phyloP scores from a whole-genome alignment of 768 basidiomycete species.

The Amylocystis lapponica region DNA sequence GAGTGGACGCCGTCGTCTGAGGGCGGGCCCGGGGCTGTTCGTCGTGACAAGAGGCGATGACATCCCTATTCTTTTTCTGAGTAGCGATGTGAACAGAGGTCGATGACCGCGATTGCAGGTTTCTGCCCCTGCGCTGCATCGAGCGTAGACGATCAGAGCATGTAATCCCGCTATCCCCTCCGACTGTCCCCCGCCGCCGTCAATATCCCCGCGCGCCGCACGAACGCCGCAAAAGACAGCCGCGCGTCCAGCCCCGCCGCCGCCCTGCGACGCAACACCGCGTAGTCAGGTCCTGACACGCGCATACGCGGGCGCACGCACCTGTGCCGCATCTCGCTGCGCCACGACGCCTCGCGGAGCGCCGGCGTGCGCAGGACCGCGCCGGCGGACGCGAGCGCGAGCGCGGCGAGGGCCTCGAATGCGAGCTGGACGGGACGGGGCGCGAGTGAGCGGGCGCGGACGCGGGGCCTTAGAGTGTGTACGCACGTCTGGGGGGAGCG shows the following conservation, averaged over 20 bases:
- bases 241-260: constrained; percentile 19
- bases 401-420: constrained; percentile 57
- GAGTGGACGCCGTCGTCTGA: too few relatives aligned
- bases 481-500: constrained; percentile 58
- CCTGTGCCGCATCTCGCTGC: constrained; percentile 84
- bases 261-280: too few relatives aligned
- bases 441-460: background rate
- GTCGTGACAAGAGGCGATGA: too few relatives aligned
- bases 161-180: too few relatives aligned
- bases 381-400: constrained; percentile 66
- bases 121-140: too few relatives aligned
- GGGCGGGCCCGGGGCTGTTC: too few relatives aligned
- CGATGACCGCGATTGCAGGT: too few relatives aligned
- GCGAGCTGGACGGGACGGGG: constrained; percentile 51
- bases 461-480: background rate
- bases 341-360: constrained; percentile 82
- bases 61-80: too few relatives aligned
- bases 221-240: constrained; percentile 19
- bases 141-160: too few relatives aligned
- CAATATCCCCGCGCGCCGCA: constrained; percentile 18
- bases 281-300: background rate
- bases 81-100: too few relatives aligned
- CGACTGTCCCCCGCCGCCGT: too few relatives aligned
- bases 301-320: too few relatives aligned
- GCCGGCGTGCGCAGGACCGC: constrained; percentile 63